Evolutionary conservation across 1,139 yeast genomes (phyloP), one percentile per base, ranked within the genome.

Genomic region (Taphrina wiesneri): DNA sequence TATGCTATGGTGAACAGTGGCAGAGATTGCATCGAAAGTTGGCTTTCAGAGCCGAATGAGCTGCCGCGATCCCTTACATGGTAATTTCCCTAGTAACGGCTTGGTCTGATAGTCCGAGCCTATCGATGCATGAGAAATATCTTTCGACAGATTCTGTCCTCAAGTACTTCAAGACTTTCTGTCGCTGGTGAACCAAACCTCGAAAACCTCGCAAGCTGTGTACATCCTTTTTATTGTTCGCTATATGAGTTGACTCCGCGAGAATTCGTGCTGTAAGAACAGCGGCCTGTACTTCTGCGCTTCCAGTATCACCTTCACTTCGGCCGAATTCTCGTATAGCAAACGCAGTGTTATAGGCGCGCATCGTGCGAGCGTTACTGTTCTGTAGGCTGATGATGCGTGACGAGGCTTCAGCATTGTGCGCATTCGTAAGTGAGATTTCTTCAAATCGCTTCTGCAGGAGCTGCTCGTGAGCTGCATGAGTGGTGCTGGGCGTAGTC

Each of bases 271-370:
- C 86, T 0, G 98, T 90, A 78, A 87, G 79, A 39, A 89, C 83
- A 1, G 97, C 98, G 0, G 98, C 97, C 76, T 91, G 97, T 30
- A 92, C 97, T 78, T 92, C 98, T 60, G 96, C 86, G 0, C 96
- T 89, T 0, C 96, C 97, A 0, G 97, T 90, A 75, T 92, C 98
- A 62, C 96, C 97, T 63, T 87, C 91, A 70, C 83, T 82, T 73
- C 97, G 83, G 72, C 84, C 86, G 76, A 92, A 91, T 77, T 91
- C 97, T 71, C 83, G 78, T 66, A 85, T 82, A 0, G 97, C 97
- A 68, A 87, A 76, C 56, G 78, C 77, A 6, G 84, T 79, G 30
- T 92, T 90, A 71, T 85, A 75, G 70, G 83, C 84, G 74, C 83
- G 80, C 67, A 81, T 80, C 71, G 88, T 92, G 30, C 78, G 76